Evolutionary conservation across 2,329 filamentous ascomycete species (phyloP).

Genomic region (Orbilia quercus): DNA sequence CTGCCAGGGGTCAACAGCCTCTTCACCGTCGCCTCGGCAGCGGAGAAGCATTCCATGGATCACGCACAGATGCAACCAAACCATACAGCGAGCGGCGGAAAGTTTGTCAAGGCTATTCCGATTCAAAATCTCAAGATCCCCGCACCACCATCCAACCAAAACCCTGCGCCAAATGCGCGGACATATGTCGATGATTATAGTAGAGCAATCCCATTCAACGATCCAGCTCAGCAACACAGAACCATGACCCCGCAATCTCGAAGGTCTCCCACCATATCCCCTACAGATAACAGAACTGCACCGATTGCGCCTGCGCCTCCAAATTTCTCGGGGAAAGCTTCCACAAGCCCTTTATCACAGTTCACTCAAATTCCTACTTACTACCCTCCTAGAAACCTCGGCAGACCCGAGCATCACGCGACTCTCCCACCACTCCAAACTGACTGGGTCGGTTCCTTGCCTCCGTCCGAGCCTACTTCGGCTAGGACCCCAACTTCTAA

Average conservation of each 20-base stretch:
- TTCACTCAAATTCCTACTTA: conserved; percentile 30
- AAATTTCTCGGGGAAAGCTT: conserved; percentile 28
- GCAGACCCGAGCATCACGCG: conserved; percentile 38
- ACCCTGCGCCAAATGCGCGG: conserved; percentile 15
- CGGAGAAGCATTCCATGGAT: conserved; percentile 43
- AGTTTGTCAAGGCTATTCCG: conserved; percentile 17
- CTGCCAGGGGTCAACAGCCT: conserved; percentile 41
- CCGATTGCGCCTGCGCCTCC: conserved; percentile 45
- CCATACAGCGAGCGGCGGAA: conserved; percentile 13
- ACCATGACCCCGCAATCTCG: conserved; percentile 30
- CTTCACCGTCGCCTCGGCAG: conserved; percentile 31
- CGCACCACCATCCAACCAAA: conserved; percentile 14
- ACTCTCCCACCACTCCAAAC: conserved; percentile 48
- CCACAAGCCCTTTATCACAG: conserved; percentile 31
- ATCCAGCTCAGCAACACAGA: conserved; percentile 35
- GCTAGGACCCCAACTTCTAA: conserved; percentile 51
- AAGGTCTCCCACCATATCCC: conserved; percentile 37
- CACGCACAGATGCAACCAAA: conserved; percentile 17
- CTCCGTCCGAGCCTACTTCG: conserved; percentile 36
- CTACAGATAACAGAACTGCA: conserved; percentile 36
- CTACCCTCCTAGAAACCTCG: conserved; percentile 41
- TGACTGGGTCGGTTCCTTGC: conserved; percentile 32
- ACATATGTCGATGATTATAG: conserved; percentile 34
- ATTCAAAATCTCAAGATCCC: conserved; percentile 31
- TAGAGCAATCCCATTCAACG: conserved; percentile 33